These are phyloP conservation scores for Hygrocybe punicea DNA, from an alignment of 768 basidiomycete species.

Conservation along the genomic window DNA sequence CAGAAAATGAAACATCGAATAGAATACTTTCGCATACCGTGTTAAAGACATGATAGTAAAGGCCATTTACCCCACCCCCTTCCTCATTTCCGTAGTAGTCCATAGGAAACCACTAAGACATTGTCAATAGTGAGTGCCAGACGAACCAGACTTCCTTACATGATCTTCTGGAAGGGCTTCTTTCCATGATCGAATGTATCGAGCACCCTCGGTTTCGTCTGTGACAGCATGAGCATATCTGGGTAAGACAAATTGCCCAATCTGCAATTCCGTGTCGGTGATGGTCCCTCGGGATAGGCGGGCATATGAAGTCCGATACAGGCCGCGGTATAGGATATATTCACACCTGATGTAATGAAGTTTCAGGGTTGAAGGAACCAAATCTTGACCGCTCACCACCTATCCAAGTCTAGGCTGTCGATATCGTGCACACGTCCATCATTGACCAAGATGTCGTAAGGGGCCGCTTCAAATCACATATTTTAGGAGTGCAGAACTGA, in stretches of 20 bases:
- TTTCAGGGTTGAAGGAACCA: background rate
- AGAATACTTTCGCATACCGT: conserved; percentile 45
- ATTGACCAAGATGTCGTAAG: conserved; percentile 71
- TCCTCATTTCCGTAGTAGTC: conserved; percentile 58
- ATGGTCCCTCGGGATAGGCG: conserved; percentile 78
- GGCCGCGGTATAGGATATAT: conserved; percentile 81
- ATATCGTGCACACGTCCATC: conserved; percentile 81
- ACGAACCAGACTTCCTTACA: conserved; percentile 39
- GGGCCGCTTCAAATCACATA: conserved; percentile 48
- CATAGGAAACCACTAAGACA: conserved; percentile 69
- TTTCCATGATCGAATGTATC: conserved; percentile 66
- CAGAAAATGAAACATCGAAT: conserved; percentile 13
- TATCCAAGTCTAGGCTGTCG: conserved; percentile 64
- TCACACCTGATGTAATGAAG: conserved; percentile 61
- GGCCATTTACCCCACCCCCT: conserved; percentile 60
- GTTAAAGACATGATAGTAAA: conserved; percentile 74
- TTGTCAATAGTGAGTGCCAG: background rate
- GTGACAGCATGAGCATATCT: conserved; percentile 48
- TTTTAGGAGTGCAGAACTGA: conserved; percentile 4
- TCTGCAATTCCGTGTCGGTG: conserved; percentile 87
- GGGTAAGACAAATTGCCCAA: conserved; percentile 80
- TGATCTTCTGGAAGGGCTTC: conserved; percentile 62
- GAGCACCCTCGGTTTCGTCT: conserved; percentile 58
- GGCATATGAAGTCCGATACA: conserved; percentile 79
- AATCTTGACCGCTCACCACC: conserved; percentile 50